Conservation (phyloP, 192 early-diverging fungal species). For the Gigaspora rosea region DNA sequence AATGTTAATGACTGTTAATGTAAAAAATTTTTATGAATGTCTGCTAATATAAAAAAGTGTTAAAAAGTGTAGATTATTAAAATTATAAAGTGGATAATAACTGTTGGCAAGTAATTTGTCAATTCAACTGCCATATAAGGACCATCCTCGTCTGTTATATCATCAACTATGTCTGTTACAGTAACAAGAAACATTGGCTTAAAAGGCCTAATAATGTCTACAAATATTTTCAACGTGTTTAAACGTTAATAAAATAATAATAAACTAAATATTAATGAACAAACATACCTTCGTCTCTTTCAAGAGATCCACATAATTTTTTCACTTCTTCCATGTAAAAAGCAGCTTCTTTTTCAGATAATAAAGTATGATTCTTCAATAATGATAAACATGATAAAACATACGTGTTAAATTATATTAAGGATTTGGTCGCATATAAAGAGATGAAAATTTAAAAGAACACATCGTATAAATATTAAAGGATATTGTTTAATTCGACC, state of each 20-base stretch:
- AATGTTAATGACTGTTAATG: conserved; percentile 42
- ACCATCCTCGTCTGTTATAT: conserved; percentile 56
- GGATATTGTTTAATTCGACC: conserved; percentile 51
- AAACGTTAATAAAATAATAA: conserved; percentile 17
- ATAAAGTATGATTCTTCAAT: conserved; percentile 49
- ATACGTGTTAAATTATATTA: conserved; percentile 26
- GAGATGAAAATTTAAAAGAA: neutral
- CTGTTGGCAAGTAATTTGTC: conserved; percentile 60
- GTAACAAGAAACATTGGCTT: conserved; percentile 56
- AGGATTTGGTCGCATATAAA: conserved; percentile 1
- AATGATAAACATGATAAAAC: conserved; percentile 51
- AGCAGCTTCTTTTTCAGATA: conserved; percentile 46
- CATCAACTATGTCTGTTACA: conserved; percentile 59
- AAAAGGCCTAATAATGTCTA: conserved; percentile 51
- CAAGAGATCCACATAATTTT: conserved; percentile 26
- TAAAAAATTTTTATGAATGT: neutral
- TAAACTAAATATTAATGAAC: neutral
- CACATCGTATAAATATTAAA: conserved; percentile 10
- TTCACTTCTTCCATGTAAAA: conserved; percentile 52
- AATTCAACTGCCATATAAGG: conserved; percentile 55
- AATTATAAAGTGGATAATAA: conserved; percentile 29
- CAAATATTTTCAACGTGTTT: conserved; percentile 30
- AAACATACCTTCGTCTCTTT: conserved; percentile 29
- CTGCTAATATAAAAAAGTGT: neutral
- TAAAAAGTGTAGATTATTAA: neutral